Evolutionary conservation across 169 alveolate species (phyloP), one percentile per base, ranked within the genome.

Genomic region (Plasmodium reichenowi): DNA sequence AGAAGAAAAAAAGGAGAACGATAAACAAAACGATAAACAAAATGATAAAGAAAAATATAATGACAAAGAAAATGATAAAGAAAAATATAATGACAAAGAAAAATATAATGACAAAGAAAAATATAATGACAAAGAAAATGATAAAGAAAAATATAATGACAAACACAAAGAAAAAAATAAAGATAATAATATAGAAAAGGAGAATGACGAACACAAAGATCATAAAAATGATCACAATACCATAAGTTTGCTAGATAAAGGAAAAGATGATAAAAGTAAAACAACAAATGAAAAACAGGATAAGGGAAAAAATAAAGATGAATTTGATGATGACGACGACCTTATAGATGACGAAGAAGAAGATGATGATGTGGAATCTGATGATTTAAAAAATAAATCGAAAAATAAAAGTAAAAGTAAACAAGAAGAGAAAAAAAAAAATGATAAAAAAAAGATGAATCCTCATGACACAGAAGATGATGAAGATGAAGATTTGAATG

Each of bases 401-500:
- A 22, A 60, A 60, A 60, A 60, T 10, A 60, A 60, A 60, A 17
- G 24, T 15, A 60, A 60, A 17, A 17, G 6, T 10, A 43, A 70
- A 8, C 12, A 70, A 15, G 13, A 29, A 9, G 7, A 48, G 13
- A 70, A n/a, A 70, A 70, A 70, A 48, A 43, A 15, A 47, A 6
- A 43, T 70, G 13, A 43, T 12, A 26, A 70, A 5, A 24, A 47
- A 22, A 48, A 43, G 3, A 54, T 50, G 13, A 20, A 26, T 17
- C 7, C 8, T 13, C 71, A 76, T 15, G 88, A 20, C 1, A 63
- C 20, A 1, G 56, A 59, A 3, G 74, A 45, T 20, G 74, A 26
- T 8, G 48, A 7, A n/a, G 88, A 59, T n/a, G 88, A 67, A 12
- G 88, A 59, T 13, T 63, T 60, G 8, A 73, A 59, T 13, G 88